These are phyloP conservation scores for Pseudogymnoascus verrucosus DNA, from an alignment of 2,329 filamentous ascomycete genomes.

Conservation along the genomic window DNA sequence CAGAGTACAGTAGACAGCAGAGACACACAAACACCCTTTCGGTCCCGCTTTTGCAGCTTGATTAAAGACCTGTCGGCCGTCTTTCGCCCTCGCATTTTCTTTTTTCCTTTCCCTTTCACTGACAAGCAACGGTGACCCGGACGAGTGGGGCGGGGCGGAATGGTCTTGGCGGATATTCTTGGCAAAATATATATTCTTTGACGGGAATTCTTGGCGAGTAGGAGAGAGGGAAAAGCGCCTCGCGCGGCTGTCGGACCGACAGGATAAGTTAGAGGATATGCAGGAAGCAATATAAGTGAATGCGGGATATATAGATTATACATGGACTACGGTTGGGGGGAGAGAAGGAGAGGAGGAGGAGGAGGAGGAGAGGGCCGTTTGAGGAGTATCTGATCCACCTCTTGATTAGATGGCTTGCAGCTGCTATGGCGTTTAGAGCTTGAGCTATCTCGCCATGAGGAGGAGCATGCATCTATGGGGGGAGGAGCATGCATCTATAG, in stretches of 20 bases:
- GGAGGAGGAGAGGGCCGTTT: neutral
- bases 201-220: conserved; percentile 1
- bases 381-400: neutral
- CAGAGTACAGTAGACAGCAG: neutral
- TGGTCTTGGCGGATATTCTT: neutral
- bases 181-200: neutral
- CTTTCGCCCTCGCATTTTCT: conserved; percentile 6
- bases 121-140: neutral
- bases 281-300: neutral
- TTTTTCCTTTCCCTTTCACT: neutral
- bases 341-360: neutral
- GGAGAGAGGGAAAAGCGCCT: neutral
- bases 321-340: neutral
- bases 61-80: neutral
- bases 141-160: conserved; percentile 7
- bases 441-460: neutral
- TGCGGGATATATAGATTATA: neutral
- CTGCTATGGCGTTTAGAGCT: neutral
- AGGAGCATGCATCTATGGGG: neutral
- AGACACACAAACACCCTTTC: neutral
- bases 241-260: neutral
- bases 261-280: neutral
- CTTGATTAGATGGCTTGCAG: neutral
- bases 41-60: conserved; percentile 7
- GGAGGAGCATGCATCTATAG: neutral